phyloP scores from a whole-genome alignment of 2,329 filamentous ascomycete genomes.

The Aspergillus bombycis region DNA sequence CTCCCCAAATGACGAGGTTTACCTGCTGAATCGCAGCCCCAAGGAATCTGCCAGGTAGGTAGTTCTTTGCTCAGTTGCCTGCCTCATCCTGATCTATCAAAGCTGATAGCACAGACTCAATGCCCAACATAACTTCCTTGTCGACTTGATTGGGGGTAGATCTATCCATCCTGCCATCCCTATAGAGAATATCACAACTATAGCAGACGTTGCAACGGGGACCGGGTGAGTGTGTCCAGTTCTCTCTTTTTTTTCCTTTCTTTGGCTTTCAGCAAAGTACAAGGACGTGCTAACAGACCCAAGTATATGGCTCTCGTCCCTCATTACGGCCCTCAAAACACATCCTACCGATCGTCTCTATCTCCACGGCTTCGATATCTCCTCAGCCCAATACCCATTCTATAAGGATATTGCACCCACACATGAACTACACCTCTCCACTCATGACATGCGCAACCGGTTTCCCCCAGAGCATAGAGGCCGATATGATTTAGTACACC shows the following conservation, averaged over 20 bases:
- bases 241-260: neutral
- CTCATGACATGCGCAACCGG: slow-evolving; percentile 30
- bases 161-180: slow-evolving; percentile 32
- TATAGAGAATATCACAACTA: slow-evolving; percentile 13
- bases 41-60: slow-evolving; percentile 27
- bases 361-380: slow-evolving; percentile 37
- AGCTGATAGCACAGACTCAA: slow-evolving; percentile 23
- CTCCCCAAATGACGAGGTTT: slow-evolving; percentile 13
- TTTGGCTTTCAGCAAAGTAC: neutral
- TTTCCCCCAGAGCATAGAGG: slow-evolving; percentile 31
- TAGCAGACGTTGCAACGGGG: slow-evolving; percentile 35
- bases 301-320: slow-evolving; percentile 30
- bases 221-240: slow-evolving; percentile 27
- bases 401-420: neutral
- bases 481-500: slow-evolving; percentile 36
- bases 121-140: slow-evolving; percentile 28
- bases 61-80: neutral
- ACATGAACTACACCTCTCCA: slow-evolving; percentile 20
- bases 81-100: neutral
- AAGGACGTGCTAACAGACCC: neutral
- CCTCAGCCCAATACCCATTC: slow-evolving; percentile 30
- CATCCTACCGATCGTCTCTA: slow-evolving; percentile 14
- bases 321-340: slow-evolving; percentile 15
- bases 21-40: slow-evolving; percentile 24
- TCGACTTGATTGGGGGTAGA: slow-evolving; percentile 21